phyloP scores from a whole-genome alignment of 306 rosid genomes.

The Corylus avellana region DNA sequence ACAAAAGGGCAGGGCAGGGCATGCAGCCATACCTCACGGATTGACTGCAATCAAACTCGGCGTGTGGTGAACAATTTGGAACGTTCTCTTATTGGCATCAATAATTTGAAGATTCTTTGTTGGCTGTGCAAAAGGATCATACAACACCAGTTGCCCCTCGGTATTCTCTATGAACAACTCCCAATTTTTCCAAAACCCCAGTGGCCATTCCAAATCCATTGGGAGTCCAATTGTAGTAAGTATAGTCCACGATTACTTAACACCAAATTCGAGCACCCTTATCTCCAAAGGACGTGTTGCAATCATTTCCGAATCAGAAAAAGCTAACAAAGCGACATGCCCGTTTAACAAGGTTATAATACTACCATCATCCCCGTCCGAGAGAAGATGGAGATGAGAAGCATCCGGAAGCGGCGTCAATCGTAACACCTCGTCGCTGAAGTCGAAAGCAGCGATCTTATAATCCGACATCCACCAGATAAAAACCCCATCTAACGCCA shows the following conservation, averaged over 20 bases:
- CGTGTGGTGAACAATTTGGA: neutral
- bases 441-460: neutral
- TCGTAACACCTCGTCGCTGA: neutral
- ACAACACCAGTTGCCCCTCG: neutral
- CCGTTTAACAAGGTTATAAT: neutral
- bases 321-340: neutral
- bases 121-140: neutral
- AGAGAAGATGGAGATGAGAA: no score
- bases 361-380: neutral
- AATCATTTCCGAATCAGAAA: neutral
- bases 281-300: neutral
- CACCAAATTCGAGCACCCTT: neutral
- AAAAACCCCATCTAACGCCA: neutral
- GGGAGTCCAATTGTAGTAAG: neutral
- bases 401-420: neutral
- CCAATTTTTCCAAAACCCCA: neutral
- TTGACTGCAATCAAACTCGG: neutral
- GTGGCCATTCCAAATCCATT: neutral
- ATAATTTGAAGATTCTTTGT: neutral
- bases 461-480: no score
- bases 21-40: neutral
- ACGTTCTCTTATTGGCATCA: neutral
- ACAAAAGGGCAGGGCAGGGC: no score
- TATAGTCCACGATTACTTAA: neutral
- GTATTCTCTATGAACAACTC: neutral